Base-by-base conservation (phyloP, 345 rosid species). In the Rubroshorea leprosula region DNA sequence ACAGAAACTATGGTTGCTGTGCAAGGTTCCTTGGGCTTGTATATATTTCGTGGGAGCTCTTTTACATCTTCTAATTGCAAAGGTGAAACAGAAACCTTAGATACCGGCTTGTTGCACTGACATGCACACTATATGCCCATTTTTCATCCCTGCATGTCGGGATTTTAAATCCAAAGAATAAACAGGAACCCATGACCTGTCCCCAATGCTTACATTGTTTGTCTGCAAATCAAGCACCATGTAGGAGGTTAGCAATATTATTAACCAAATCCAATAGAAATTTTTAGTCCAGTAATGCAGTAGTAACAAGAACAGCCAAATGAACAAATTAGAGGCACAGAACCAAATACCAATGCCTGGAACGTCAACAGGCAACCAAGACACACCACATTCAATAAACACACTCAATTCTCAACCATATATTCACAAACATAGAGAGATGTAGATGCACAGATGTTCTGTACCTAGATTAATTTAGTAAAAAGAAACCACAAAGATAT, bases 1-100 rank as follows among this genome's bases (percentile, higher is more conserved):
- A 93, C 94, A 31, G 99, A 93, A 62, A 74, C 87, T 74, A 93
- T 82, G 20, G 91, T 89, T 49, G 96, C 97, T 3, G 91, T 86
- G 69, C 89, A 89, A 18, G 97, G 97, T 65, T 76, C 94, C 88
- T 85, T 93, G 25, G 94, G 94, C 76, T 80, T 87, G 80, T 76
- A 78, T 62, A 66, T 17, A 67, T 93, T 82, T 38, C 89, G 65
- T 0, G 97, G 99, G 15, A 91, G 85, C 59, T 83, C 94, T 62
- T 79, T 80, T 25, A 79, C 82, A 65, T 75, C 82, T 70, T 93
- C 97, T 38, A 89, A 83, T 49, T 77, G 78, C 45, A 82, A 46
- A 17, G 99, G 99, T 51, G 86, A 65, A 71, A 89, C 90, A 1
- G 80, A 74, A 76, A 85, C 83, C 77, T 87, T 89, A 24, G 89